A percentile compares a stretch with the other conserved stretches of the same genome.
Evolutionary conservation across 1,284 basidiomycete species (phyloP).

Genomic region (Apiotrichum sp.): DNA sequence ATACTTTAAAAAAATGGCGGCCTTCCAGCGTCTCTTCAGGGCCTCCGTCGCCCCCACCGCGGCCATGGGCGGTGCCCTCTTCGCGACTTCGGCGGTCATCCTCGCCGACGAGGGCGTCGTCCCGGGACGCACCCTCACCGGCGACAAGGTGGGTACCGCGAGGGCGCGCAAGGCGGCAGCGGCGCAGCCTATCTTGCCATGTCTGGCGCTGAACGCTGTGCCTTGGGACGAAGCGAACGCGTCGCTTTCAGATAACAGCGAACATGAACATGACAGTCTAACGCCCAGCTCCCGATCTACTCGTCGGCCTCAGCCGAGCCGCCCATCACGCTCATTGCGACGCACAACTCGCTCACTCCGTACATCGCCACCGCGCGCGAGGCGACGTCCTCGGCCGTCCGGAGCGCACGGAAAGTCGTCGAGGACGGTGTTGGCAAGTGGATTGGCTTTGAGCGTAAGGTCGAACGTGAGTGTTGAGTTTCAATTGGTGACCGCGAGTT

Average conservation of each 20-base stretch:
- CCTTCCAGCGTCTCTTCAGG: constrained; percentile 22
- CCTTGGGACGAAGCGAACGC: too few relatives aligned
- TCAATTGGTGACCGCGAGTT: too few relatives aligned
- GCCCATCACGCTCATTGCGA: constrained; percentile 62
- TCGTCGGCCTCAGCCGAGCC: constrained; percentile 49
- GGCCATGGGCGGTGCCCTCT: constrained; percentile 12
- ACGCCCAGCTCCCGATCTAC: constrained; percentile 69
- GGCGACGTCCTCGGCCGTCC: constrained; percentile 54
- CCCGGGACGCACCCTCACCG: constrained; percentile 27
- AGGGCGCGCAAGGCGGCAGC: neutral
- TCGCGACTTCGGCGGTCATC: constrained; percentile 9
- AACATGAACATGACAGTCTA: neutral
- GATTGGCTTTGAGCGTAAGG: constrained; percentile 72
- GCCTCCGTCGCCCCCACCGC: constrained; percentile 14
- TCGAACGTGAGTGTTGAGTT: constrained; percentile 62
- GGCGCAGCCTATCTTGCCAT: too few relatives aligned
- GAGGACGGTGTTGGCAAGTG: constrained; percentile 66
- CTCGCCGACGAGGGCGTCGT: constrained; percentile 22
- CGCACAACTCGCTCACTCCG: constrained; percentile 63
- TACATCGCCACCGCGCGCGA: constrained; percentile 64
- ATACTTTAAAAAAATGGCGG: constrained; percentile 11
- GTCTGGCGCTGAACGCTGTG: too few relatives aligned
- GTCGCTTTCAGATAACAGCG: too few relatives aligned
- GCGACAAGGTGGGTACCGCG: constrained; percentile 31
- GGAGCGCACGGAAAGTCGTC: constrained; percentile 57